phyloP scores from a whole-genome alignment of 2,329 filamentous ascomycete genomes.

The Pyrenochaeta sp. region DNA sequence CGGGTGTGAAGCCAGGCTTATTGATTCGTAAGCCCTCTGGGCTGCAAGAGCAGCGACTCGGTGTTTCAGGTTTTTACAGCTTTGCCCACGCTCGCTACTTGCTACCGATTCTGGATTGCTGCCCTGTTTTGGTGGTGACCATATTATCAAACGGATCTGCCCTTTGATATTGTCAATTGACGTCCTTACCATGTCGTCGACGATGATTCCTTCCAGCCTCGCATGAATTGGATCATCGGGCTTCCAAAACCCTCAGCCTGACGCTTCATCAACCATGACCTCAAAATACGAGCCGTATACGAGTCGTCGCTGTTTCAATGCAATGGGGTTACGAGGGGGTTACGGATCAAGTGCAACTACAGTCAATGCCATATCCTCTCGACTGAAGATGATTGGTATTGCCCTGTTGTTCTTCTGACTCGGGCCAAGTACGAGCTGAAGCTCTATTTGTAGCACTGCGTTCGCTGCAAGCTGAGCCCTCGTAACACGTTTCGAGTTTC shows the following conservation, averaged over 20 bases:
- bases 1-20: slow-evolving; percentile 27
- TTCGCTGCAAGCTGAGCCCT: no score
- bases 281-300: neutral
- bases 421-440: no score
- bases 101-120: slow-evolving; percentile 8
- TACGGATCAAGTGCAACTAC: neutral
- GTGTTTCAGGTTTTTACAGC: slow-evolving; percentile 33
- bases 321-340: neutral
- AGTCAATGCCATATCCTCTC: neutral
- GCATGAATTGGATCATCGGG: neutral
- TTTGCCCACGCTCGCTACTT: slow-evolving; percentile 13
- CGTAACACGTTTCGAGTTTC: no score
- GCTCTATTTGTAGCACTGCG: no score
- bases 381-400: no score
- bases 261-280: neutral
- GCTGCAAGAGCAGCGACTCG: slow-evolving; percentile 20
- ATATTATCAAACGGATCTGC: neutral
- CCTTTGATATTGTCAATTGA: neutral
- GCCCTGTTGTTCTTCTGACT: no score
- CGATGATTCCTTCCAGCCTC: neutral
- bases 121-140: slow-evolving; percentile 2
- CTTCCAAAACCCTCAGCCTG: neutral
- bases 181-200: neutral
- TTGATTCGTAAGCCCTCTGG: slow-evolving; percentile 43
- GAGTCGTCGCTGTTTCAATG: neutral